Evolutionary conservation across 768 basidiomycete species (phyloP).

Genomic region (Mycena olivaceomarginata): DNA sequence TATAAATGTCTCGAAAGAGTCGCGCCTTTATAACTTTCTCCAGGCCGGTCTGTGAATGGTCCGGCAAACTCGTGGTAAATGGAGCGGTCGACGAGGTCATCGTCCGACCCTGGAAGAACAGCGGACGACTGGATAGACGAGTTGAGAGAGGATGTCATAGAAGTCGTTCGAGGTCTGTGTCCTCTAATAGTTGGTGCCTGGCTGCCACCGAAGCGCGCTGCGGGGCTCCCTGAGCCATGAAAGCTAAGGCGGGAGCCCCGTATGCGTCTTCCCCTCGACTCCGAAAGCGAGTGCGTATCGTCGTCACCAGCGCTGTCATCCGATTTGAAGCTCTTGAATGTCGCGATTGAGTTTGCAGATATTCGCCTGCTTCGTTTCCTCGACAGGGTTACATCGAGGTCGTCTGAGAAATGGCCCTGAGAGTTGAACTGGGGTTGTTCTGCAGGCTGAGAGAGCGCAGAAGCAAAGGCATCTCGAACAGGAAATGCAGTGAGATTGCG

Average conservation of each 20-base stretch:
- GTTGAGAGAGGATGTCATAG: conserved; percentile 69
- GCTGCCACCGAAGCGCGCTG: conserved; percentile 29
- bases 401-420: conserved; percentile 79
- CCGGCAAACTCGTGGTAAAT: conserved; percentile 63
- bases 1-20: conserved; percentile 88
- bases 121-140: conserved; percentile 47
- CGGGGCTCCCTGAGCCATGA: conserved; percentile 44
- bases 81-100: conserved; percentile 45
- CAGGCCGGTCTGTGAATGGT: conserved; percentile 80
- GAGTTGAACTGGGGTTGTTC: conserved; percentile 76
- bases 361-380: conserved; percentile 77
- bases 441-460: conserved; percentile 81
- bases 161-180: conserved; percentile 70
- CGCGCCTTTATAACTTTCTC: conserved; percentile 85
- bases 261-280: conserved; percentile 62
- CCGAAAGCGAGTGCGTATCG: conserved; percentile 47
- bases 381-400: conserved; percentile 77
- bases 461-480: conserved; percentile 84
- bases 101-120: conserved; percentile 40
- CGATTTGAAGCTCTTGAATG: conserved; percentile 65
- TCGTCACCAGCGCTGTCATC: conserved; percentile 66
- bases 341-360: conserved; percentile 75
- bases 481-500: conserved; percentile 92
- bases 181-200: conserved; percentile 58
- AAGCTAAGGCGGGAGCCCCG: conserved; percentile 69